Evolutionary conservation across 1,284 basidiomycete species (phyloP).

Genomic region (Leccinum cinnamomeum): DNA sequence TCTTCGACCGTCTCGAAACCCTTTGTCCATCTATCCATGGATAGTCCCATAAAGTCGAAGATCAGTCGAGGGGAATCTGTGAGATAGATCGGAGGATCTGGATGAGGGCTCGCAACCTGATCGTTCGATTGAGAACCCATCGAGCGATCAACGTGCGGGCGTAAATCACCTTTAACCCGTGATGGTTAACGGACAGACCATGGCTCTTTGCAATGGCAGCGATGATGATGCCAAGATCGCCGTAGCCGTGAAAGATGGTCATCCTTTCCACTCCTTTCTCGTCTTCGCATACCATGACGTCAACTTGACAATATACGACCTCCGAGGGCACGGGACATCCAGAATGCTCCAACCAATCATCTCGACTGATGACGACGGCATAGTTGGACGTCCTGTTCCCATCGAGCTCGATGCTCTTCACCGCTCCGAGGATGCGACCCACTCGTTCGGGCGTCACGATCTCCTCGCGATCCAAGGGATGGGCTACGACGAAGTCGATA

Average conservation of each 20-base stretch:
- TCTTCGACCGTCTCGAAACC: constrained; percentile 56
- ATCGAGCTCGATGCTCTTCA: constrained; percentile 44
- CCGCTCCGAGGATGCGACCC: constrained; percentile 47
- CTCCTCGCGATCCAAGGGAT: constrained; percentile 33
- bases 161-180: constrained; percentile 56
- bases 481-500: constrained; percentile 59
- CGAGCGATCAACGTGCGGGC: background rate
- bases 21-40: constrained; percentile 46
- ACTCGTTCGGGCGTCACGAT: constrained; percentile 42
- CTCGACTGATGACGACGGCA: constrained; percentile 46
- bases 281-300: constrained; percentile 58
- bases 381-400: constrained; percentile 62
- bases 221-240: constrained; percentile 69
- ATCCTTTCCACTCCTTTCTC: constrained; percentile 49
- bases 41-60: constrained; percentile 55
- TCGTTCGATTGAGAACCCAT: constrained; percentile 4
- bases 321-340: constrained; percentile 22
- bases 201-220: constrained; percentile 50
- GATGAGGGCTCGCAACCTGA: constrained; percentile 45
- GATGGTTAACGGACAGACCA: constrained; percentile 49
- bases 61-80: constrained; percentile 48
- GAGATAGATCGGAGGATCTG: constrained; percentile 42
- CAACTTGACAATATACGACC: constrained; percentile 52
- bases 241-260: constrained; percentile 59
- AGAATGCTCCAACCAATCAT: constrained; percentile 25